Evolutionary conservation across 1,284 basidiomycete species (phyloP), one percentile per base, ranked within the genome.

Genomic region (Naganishia sp.): DNA sequence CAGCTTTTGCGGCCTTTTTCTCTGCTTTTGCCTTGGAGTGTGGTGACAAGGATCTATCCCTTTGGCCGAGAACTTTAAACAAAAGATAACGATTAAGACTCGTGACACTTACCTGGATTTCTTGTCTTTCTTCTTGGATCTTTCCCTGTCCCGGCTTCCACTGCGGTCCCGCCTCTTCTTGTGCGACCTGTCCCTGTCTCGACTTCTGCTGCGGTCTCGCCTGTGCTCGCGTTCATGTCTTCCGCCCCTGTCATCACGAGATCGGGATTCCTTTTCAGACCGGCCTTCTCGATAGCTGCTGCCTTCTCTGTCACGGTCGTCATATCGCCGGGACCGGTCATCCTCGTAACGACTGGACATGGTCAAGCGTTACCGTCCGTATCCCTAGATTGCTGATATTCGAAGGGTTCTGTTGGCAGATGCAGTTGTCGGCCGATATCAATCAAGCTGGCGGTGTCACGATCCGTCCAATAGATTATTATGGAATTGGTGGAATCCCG

Each of bases 1-100:
- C 89, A 2, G 87, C 88, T 77, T 91, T 94, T 60, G 90, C 86
- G 44, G 87, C 87, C 72, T 82, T 86, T 21, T 63, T 64, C 23
- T 69, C 70, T 6, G 72, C 70, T 90, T 80, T 92, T 85, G 72
- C 91, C 82, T 72, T 68, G 10, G 77, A 75, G 31, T 67, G 60
- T 2, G 66, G 66, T 1, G 77, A 78, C 13, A 74, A 75, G 16
- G 71, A 76, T 6, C 77, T 74, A 5, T 72, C 77, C 68, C 78
- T 78, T 55, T 18, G 13, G 68, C 50, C 68, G 68, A 49, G 63
- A 54, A 52, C 44, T 43, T n/a, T 48, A 52, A n/a, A 52, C 49
- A 54, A 60, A 45, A 42, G 31, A 31, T n/a, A 2, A 45, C 2
- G 36, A 13, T 23, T 3, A 18, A 46, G 39, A 21, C 44, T 36